Percentiles rank a stretch among this genome's conserved stretches.
phyloP scores from a whole-genome alignment of 2,329 filamentous ascomycete species.

The Microdochium nivale region DNA sequence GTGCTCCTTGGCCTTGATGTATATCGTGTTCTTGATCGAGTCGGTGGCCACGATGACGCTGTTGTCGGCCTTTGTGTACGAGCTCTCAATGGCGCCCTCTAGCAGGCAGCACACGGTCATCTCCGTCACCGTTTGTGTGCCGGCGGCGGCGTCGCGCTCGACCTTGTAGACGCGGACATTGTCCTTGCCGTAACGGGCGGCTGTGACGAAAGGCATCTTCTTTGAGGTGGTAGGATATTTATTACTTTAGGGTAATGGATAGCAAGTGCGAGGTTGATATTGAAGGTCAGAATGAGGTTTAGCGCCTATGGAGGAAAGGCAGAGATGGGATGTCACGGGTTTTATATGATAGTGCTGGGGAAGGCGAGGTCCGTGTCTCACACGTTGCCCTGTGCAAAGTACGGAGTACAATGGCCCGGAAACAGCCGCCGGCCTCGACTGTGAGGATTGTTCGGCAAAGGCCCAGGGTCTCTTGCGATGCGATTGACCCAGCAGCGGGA shows the following conservation, averaged over 20 bases:
- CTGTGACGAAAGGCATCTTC: constrained; percentile 46
- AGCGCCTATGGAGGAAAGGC: too few relatives aligned
- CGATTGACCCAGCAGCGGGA: neutral
- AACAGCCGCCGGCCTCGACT: too few relatives aligned
- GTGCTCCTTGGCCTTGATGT: constrained; percentile 90
- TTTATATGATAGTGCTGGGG: too few relatives aligned
- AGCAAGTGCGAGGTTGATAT: too few relatives aligned
- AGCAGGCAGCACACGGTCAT: constrained; percentile 92
- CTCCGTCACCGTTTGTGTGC: constrained; percentile 79
- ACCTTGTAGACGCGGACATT: constrained; percentile 98
- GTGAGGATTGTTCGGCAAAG: neutral
- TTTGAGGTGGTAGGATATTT: neutral
- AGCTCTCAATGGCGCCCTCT: constrained; percentile 83
- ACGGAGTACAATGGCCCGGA: too few relatives aligned
- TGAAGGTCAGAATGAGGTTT: too few relatives aligned
- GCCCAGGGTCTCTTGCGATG: neutral
- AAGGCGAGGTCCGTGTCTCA: too few relatives aligned
- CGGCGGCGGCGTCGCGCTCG: constrained; percentile 66
- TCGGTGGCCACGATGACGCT: constrained; percentile 92
- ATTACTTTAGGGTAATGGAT: neutral
- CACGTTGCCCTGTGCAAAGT: too few relatives aligned
- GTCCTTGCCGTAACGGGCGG: constrained; percentile 85
- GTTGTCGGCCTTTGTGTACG: constrained; percentile 92
- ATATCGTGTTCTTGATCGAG: constrained; percentile 95
- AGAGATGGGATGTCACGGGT: too few relatives aligned